Percentiles rank a stretch among this genome's conserved stretches.
These are phyloP conservation scores for Penicillium cinerascens DNA, from an alignment of 495 filamentous ascomycete species.

Conservation along the genomic window DNA sequence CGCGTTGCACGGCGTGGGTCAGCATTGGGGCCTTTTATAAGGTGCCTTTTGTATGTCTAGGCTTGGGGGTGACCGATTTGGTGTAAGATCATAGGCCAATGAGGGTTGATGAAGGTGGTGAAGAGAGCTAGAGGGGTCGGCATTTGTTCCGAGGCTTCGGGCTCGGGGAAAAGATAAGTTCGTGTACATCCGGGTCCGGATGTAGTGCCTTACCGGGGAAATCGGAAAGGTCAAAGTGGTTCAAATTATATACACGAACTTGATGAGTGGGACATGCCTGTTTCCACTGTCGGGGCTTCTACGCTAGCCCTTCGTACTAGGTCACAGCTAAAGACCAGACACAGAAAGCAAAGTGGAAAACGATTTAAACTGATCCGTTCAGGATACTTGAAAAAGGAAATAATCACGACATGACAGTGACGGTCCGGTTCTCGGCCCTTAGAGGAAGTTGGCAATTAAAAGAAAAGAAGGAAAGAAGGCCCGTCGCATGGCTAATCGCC, in stretches of 20 bases:
- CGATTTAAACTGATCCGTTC: neutral
- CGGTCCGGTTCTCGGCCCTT: constrained; percentile 20
- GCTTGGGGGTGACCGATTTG: neutral
- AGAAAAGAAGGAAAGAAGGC: constrained; percentile 9
- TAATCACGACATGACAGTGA: constrained; percentile 21
- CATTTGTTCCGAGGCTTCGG: neutral
- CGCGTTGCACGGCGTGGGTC: constrained; percentile 1
- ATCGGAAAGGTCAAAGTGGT: neutral
- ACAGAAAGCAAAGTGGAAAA: neutral
- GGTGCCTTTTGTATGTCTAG: neutral
- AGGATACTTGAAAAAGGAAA: neutral
- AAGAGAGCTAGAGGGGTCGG: neutral
- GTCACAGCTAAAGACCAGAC: neutral
- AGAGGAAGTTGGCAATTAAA: constrained; percentile 11
- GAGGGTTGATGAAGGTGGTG: neutral
- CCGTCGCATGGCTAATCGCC: constrained; percentile 3
- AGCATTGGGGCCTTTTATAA: neutral
- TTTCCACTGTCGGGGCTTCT: neutral
- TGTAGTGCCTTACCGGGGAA: neutral
- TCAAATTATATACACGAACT: neutral
- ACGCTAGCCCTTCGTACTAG: too few relatives aligned
- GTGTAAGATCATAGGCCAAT: neutral
- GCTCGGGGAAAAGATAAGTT: too few relatives aligned
- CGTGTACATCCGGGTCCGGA: neutral
- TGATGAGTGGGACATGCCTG: neutral